Evolutionary conservation across 2,329 filamentous ascomycete species (phyloP).

Genomic region (Fusarium sp.): DNA sequence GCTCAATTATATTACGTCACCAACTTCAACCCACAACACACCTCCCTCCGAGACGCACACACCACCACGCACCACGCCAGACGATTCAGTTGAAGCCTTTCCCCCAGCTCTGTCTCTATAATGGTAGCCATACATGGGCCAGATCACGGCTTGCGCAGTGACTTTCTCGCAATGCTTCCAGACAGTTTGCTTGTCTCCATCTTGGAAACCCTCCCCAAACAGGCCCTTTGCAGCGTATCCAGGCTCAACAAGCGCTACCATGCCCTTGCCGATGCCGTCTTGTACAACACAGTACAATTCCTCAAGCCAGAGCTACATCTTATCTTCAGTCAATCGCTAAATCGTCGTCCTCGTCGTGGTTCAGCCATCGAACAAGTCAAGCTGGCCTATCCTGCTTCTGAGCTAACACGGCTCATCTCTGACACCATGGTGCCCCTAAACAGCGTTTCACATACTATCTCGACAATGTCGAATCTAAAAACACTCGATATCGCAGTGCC

Average conservation of each 20-base stretch:
- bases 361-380: conserved; percentile 59
- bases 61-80: background rate
- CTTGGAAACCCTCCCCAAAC: conserved; percentile 53
- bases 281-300: conserved; percentile 61
- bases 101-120: background rate
- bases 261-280: conserved; percentile 57
- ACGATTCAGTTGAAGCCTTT: background rate
- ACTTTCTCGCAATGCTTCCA: conserved; percentile 48
- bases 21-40: conserved; percentile 19
- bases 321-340: conserved; percentile 60
- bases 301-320: conserved; percentile 60
- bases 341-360: conserved; percentile 58
- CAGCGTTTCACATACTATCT: conserved; percentile 58
- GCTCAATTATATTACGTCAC: conserved; percentile 18
- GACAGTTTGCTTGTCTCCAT: conserved; percentile 56
- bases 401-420: conserved; percentile 56
- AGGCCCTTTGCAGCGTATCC: conserved; percentile 57
- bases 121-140: conserved; percentile 24
- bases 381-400: conserved; percentile 57
- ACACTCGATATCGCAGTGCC: conserved; percentile 60
- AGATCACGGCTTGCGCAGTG: conserved; percentile 14
- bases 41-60: background rate
- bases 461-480: conserved; percentile 62
- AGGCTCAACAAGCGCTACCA: conserved; percentile 57
- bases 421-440: conserved; percentile 54